Evolutionary conservation across 768 basidiomycete species (phyloP).

Genomic region (Mycena leptocephala): DNA sequence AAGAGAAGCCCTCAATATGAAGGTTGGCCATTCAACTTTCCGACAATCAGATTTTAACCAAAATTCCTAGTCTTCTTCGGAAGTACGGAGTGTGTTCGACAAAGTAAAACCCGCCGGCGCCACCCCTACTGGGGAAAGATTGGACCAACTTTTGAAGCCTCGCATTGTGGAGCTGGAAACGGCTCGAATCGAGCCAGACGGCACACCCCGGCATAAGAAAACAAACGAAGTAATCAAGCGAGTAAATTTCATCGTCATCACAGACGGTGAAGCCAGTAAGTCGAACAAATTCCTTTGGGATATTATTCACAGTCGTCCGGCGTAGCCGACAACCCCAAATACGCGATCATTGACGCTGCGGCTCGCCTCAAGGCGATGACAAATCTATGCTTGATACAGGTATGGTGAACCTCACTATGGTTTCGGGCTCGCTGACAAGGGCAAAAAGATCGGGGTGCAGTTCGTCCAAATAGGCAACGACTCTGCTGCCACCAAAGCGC

Average conservation of each 20-base stretch:
- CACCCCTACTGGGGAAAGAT: constrained; percentile 60
- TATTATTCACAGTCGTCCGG: background rate
- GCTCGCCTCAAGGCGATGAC: constrained; percentile 63
- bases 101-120: constrained; percentile 59
- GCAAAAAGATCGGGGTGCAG: constrained; percentile 74
- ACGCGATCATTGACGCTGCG: constrained; percentile 63
- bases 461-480: constrained; percentile 80
- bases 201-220: constrained; percentile 26
- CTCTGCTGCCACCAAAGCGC: constrained; percentile 56
- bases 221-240: constrained; percentile 59
- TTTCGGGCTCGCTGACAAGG: background rate
- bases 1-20: constrained; percentile 52
- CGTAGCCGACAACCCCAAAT: constrained; percentile 69
- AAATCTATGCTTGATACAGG: constrained; percentile 26
- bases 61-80: constrained; percentile 50
- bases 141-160: constrained; percentile 49
- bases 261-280: too few relatives aligned
- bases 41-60: background rate
- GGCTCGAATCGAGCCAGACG: constrained; percentile 40
- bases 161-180: constrained; percentile 45
- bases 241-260: too few relatives aligned
- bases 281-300: too few relatives aligned
- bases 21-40: constrained; percentile 44
- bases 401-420: background rate
- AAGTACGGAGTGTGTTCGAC: constrained; percentile 60